Conservation (phyloP, 2,329 filamentous ascomycete genomes). For the Xylaria sp. region DNA sequence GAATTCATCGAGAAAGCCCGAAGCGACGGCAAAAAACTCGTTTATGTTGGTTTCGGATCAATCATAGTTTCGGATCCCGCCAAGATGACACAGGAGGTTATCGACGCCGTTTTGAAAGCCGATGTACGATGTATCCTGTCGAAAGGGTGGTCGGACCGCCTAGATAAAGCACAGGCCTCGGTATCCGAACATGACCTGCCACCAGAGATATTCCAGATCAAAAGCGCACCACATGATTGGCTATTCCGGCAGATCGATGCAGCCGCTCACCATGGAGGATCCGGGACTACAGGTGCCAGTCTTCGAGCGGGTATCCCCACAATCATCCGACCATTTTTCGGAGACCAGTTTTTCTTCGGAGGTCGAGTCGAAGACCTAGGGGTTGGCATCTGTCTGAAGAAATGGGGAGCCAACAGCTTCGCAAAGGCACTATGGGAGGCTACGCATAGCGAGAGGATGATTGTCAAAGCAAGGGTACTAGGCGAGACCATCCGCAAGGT, state of each 20-base stretch:
- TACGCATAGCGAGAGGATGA: slow-evolving; percentile 89
- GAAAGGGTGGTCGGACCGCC: slow-evolving; percentile 94
- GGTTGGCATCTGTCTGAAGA: slow-evolving; percentile 87
- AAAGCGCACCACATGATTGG: slow-evolving; percentile 95
- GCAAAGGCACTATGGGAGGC: slow-evolving; percentile 89
- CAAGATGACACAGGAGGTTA: slow-evolving; percentile 88
- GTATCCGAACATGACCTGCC: slow-evolving; percentile 74
- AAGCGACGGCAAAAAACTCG: slow-evolving; percentile 83
- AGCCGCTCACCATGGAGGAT: slow-evolving; percentile 91
- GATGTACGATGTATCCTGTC: slow-evolving; percentile 94
- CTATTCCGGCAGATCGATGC: slow-evolving; percentile 93
- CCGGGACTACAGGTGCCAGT: slow-evolving; percentile 92
- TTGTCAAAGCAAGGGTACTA: slow-evolving; percentile 78
- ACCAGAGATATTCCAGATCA: slow-evolving; percentile 83
- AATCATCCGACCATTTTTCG: slow-evolving; percentile 96
- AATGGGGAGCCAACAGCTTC: slow-evolving; percentile 85
- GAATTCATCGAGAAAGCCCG: slow-evolving; percentile 86
- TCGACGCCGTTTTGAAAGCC: slow-evolving; percentile 87
- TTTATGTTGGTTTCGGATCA: slow-evolving; percentile 96
- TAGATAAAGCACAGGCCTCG: slow-evolving; percentile 40
- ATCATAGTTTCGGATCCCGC: slow-evolving; percentile 91
- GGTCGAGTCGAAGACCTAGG: slow-evolving; percentile 88
- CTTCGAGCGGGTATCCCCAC: slow-evolving; percentile 90
- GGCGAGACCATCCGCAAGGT: slow-evolving; percentile 89
- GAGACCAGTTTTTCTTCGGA: slow-evolving; percentile 97